These are phyloP conservation scores for Alternaria sp. DNA, from an alignment of 2,329 filamentous ascomycete species.

Conservation along the genomic window DNA sequence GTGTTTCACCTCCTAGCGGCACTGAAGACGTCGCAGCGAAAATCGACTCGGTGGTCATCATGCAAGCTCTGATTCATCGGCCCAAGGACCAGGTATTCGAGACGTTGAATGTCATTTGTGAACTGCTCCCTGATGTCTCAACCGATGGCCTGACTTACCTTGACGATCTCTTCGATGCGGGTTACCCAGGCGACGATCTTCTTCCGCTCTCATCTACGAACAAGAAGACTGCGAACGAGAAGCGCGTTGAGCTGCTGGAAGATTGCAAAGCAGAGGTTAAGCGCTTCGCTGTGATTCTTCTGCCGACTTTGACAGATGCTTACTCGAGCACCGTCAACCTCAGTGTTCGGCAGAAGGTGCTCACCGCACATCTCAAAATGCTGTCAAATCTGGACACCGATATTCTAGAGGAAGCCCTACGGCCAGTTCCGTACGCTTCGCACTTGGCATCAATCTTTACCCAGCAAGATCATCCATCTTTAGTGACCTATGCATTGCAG, in stretches of 20 bases:
- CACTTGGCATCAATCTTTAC: constrained; percentile 94
- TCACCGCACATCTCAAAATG: constrained; percentile 97
- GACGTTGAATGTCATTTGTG: constrained; percentile 96
- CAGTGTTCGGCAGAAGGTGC: constrained; percentile 90
- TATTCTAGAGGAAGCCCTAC: constrained; percentile 85
- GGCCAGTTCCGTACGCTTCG: constrained; percentile 91
- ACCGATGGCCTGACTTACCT: constrained; percentile 62
- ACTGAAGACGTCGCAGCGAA: constrained; percentile 81
- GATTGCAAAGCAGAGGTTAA: constrained; percentile 87
- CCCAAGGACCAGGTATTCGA: constrained; percentile 96
- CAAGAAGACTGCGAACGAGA: constrained; percentile 74
- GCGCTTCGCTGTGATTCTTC: constrained; percentile 89
- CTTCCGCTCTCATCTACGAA: constrained; percentile 54
- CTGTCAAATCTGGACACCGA: constrained; percentile 88
- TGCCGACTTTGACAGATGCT: constrained; percentile 93
- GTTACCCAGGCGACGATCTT: constrained; percentile 57
- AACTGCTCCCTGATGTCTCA: constrained; percentile 81
- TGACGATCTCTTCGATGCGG: constrained; percentile 60
- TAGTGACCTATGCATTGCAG: constrained; percentile 87
- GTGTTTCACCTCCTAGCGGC: constrained; percentile 86
- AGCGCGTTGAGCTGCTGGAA: constrained; percentile 80
- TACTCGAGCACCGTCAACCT: constrained; percentile 98
- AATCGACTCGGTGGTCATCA: constrained; percentile 95
- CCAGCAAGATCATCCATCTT: constrained; percentile 87
- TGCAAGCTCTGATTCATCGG: constrained; percentile 96